Percentiles rank a stretch among this genome's conserved stretches.
Evolutionary conservation across 2,329 filamentous ascomycete genomes (phyloP).

Genomic region (Trichocomaceae sp.): DNA sequence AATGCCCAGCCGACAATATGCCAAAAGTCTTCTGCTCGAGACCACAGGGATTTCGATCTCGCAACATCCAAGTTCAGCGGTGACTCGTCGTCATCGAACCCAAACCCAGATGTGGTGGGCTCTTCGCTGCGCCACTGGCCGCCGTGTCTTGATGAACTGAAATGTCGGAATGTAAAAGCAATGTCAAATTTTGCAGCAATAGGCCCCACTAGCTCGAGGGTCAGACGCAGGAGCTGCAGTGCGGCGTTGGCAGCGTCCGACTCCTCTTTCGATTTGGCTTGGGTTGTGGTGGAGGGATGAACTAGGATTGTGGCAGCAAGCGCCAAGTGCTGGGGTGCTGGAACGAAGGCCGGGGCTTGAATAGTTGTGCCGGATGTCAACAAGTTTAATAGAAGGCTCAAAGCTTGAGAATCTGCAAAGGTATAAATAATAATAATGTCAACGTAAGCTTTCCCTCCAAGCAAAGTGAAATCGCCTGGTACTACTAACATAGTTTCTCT

Average conservation of each 20-base stretch:
- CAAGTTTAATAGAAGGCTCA: constrained; percentile 54
- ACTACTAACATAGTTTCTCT: constrained; percentile 60
- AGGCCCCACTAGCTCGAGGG: constrained; percentile 61
- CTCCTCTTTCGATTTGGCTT: constrained; percentile 56
- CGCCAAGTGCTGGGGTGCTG: constrained; percentile 66
- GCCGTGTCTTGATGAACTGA: constrained; percentile 28
- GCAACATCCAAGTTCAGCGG: constrained; percentile 55
- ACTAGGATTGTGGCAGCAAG: constrained; percentile 75
- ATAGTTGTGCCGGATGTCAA: constrained; percentile 27
- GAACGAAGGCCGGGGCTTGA: constrained; percentile 52
- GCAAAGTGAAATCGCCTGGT: not conserved
- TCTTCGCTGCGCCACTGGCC: constrained; percentile 23
- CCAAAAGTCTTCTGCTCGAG: constrained; percentile 81
- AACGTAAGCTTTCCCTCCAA: constrained; percentile 8
- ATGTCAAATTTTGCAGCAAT: constrained; percentile 61
- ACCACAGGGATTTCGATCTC: constrained; percentile 62
- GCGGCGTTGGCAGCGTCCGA: constrained; percentile 60
- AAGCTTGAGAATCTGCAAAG: constrained; percentile 48
- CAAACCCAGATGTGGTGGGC: constrained; percentile 5
- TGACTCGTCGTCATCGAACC: constrained; percentile 40
- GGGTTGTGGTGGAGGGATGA: constrained; percentile 72
- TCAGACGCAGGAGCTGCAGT: constrained; percentile 61
- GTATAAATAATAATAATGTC: not conserved
- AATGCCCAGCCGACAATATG: constrained; percentile 84
- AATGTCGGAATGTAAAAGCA: constrained; percentile 62